phyloP scores from a whole-genome alignment of 2,329 filamentous ascomycete species.

The Scytalidium lignicola region DNA sequence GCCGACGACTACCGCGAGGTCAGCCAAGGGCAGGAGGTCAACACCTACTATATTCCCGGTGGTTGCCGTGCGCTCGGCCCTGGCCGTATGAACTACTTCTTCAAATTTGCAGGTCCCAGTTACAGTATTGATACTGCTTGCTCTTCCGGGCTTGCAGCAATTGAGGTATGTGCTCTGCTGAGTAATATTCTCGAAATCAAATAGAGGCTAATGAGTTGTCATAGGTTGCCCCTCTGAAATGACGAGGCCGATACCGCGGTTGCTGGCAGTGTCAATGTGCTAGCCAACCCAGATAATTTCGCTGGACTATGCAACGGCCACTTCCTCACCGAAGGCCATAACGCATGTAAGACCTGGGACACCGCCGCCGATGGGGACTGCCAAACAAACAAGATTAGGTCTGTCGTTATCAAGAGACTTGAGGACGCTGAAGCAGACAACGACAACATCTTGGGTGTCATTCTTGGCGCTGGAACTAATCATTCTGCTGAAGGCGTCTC shows the following conservation, averaged over 20 bases:
- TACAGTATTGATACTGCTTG: conserved; percentile 31
- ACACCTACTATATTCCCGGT: conserved; percentile 21
- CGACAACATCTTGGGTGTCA: conserved; percentile 42
- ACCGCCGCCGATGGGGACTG: conserved; percentile 45
- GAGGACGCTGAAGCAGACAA: conserved; percentile 41
- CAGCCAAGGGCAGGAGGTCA: conserved; percentile 19
- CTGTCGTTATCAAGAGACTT: conserved; percentile 41
- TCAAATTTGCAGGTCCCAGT: conserved; percentile 34
- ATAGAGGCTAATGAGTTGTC: background rate
- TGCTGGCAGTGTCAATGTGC: conserved; percentile 8
- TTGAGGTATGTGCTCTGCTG: conserved; percentile 15
- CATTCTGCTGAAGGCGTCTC: conserved; percentile 75
- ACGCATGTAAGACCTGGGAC: conserved; percentile 41
- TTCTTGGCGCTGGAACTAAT: conserved; percentile 69
- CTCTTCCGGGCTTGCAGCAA: conserved; percentile 28
- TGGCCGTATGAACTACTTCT: conserved; percentile 32
- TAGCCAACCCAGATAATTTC: conserved; percentile 11
- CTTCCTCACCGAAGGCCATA: conserved; percentile 27
- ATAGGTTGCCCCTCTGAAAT: conserved; percentile 8
- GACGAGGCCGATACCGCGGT: conserved; percentile 11
- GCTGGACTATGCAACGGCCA: conserved; percentile 8
- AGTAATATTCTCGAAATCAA: too few species aligned
- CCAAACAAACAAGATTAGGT: conserved; percentile 40
- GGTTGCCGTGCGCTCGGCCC: conserved; percentile 21
- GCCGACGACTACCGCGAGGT: conserved; percentile 27